Base-by-base conservation (phyloP, 2,329 filamentous ascomycete genomes). In the Coleophoma cylindrospora region DNA sequence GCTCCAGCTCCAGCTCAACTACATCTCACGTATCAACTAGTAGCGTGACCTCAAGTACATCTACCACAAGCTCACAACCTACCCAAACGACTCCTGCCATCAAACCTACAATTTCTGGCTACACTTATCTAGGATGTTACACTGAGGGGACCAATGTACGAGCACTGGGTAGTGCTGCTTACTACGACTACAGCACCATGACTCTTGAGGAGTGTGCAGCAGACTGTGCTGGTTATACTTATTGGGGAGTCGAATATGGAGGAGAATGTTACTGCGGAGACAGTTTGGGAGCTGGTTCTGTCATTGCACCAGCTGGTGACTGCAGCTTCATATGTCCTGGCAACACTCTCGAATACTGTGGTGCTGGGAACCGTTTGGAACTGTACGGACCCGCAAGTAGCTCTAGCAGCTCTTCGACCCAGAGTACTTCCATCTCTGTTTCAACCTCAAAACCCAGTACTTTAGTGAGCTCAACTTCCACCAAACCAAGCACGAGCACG, bases 1-100 rank as follows among this genome's bases (percentile, higher is more conserved):
- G 21, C 74, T 57, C 64, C 52, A 2, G 72, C 48, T 56, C 54
- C 14, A 55, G 49, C 44, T 54, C 49, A 12, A 36, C 51, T 40
- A 47, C 49, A 17, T n/a, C 14, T 38, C 13, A 7, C 12, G 15
- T 45, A 46, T 36, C 49, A 38, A 36, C 33, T 15, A 36, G 10
- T 10, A 36, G 27, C 27, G n/a, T 38, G 6, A 48, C 36, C 10
- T 40, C 46, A n/a, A 27, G 27, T 13, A 9, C 27, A 34, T 27
- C 43, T n/a, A 46, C 27, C 14, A 32, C 22, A 27, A 45, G 19
- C 27, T 19, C 45, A 32, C 21, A 19, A 12, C 27, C 37, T 19
- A 49, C 47, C 7, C 53, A 51, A 11, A 53, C 49, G 12, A 43
- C 41, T 8, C 48, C 49, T 14, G 50, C 37, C 1, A 48, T 36